Base-by-base conservation (phyloP, 2,329 filamentous ascomycete species). In the Sclerotinia subarctica region DNA sequence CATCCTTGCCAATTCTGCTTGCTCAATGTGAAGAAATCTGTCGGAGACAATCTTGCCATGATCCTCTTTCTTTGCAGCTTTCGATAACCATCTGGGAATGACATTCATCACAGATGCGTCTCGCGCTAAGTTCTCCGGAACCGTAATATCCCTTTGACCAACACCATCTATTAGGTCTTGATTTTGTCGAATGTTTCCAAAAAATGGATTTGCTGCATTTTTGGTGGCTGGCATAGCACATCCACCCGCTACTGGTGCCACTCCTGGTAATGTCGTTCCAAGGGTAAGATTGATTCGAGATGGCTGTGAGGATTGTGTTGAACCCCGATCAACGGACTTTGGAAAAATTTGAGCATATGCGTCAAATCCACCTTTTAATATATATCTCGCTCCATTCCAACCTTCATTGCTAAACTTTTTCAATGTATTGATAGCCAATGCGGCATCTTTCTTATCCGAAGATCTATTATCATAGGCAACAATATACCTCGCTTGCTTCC, bases 111-210 rank as follows among this genome's bases (percentile, higher is more conserved):
- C 78, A 7, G 79, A 77, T 26, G 80, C 78, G 2, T 81, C 82
- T 57, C 26, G 46, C 29, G 29, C 17, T 73, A 89, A 79, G 24
- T 79, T 76, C n/a, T 79, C 75, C 3, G 89, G 89, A 57, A 85
- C 79, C 73, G 86, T 87, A 68, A 91, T 75, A 54, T 88, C 84
- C 74, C 89, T 88, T 74, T 96, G 94, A 0, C 95, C 95, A 15
- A 98, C 94, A 26, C 95, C 95, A 72, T 93, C 93, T 44, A 96
- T 90, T 24, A 99, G 83, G 76, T 98, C 95, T 87, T 96, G 94
- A 72, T 98, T 97, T 78, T 98, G 95, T 54, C 95, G 88, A 74
- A 99, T 98, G 72, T 97, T 98, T 70, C 89, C 88, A 78, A 98
- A 98, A 81, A 99, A 98, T 0, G 94, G 94, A 74, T 96, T 96